Base-by-base conservation (phyloP, 805 yeast genomes). In the Isabelozyma heimii region DNA sequence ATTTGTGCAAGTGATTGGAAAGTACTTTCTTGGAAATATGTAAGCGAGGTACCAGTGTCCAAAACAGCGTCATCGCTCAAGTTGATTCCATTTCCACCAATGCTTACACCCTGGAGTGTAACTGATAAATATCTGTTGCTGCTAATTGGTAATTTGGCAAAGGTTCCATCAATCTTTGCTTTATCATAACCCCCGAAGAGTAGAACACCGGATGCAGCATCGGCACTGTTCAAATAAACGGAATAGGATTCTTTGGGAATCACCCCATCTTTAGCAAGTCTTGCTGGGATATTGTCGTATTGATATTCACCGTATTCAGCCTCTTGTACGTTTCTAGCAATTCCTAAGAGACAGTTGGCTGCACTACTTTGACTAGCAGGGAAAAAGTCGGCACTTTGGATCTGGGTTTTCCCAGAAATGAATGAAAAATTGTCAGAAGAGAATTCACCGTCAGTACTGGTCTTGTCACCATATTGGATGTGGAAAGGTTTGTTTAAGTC, bases 381-480 rank as follows among this genome's bases (percentile, higher is more conserved):
- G 4, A 9, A 9, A 30, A 30, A 30, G 10, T 9, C 8, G n/a
- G n/a, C n/a, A 30, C 8, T 30, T n/a, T 12, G 40, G n/a, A 47
- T 20, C 9, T 42, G 9, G 16, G 40, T 40, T 10, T 24, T 12
- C 9, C 47, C 47, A 24, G 39, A 20, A 14, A 17, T 40, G 10
- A 47, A 40, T 2, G 42, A n/a, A 8, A 47, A 39, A 10, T 28
- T 13, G 20, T 47, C 50, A 33, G 72, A 66, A 17, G 85, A 90
- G 77, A 77, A 77, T 24, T 59, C 48, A 30, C 81, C 81, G 10
- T 52, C 47, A 13, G 79, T 77, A 49, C 54, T 61, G 2, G 77
- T 66, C 5, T 54, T 49, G 53, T 77, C 81, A 5, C 69, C 78
- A 49, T 77, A 77, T 1, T 58, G 24, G 46, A 76, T 77, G 24